Percentiles rank a stretch among this genome's conserved stretches.
phyloP scores from a whole-genome alignment of 2,329 filamentous ascomycete genomes.

The Ilyonectria destructans region DNA sequence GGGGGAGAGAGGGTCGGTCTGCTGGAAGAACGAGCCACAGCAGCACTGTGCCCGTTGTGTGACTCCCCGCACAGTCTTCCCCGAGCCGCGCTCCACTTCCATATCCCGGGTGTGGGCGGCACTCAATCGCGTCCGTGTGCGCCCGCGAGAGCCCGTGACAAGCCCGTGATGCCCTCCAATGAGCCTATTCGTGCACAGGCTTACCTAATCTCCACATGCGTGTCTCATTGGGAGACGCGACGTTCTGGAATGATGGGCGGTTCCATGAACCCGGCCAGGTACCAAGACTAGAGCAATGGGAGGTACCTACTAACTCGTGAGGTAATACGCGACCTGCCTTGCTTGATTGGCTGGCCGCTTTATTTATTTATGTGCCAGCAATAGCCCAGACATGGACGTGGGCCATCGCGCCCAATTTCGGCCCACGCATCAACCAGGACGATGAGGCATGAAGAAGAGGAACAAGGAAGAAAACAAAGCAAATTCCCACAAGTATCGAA shows the following conservation, averaged over 20 bases:
- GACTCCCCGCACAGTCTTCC: conserved; percentile 15
- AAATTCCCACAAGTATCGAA: not conserved
- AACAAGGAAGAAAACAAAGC: not conserved
- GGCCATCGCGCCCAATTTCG: conserved; percentile 14
- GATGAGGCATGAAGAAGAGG: not conserved
- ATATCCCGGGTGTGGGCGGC: conserved; percentile 22
- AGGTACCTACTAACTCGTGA: not conserved
- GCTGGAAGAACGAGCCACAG: conserved; percentile 13
- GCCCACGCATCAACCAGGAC: conserved; percentile 7
- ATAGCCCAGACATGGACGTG: conserved; percentile 7
- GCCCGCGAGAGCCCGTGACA: conserved; percentile 5
- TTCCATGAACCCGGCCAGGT: conserved; percentile 23
- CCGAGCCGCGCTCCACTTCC: conserved; percentile 24
- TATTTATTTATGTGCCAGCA: conserved; percentile 14
- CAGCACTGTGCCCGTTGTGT: conserved; percentile 17
- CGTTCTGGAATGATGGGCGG: conserved; percentile 30
- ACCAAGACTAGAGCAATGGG: conserved; percentile 1
- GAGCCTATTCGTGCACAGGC: conserved; percentile 34
- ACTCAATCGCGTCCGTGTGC: not conserved
- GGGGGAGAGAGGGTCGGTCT: conserved; percentile 21
- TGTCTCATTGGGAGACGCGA: conserved; percentile 25
- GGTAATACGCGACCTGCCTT: conserved; percentile 15
- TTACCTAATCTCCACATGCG: conserved; percentile 21
- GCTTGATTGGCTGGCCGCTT: conserved; percentile 6
- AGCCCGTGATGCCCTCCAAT: conserved; percentile 36